These are phyloP conservation scores for Chaetomium olivaceum DNA, from an alignment of 2,329 filamentous ascomycete species.

Conservation along the genomic window DNA sequence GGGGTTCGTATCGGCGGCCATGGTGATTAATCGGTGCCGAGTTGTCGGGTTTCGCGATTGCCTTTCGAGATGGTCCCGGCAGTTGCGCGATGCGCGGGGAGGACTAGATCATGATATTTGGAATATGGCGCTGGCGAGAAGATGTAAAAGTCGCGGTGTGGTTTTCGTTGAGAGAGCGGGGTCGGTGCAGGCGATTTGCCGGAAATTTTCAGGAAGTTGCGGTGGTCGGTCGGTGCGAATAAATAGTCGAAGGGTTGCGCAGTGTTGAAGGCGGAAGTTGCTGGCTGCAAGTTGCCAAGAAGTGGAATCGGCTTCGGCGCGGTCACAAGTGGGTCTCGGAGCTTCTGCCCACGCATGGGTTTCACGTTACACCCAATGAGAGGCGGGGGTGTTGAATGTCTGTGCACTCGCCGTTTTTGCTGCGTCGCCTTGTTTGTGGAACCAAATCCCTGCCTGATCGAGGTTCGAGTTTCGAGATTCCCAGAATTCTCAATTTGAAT, in stretches of 20 bases:
- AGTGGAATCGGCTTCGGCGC: constrained; percentile 2
- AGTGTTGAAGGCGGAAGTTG: background rate
- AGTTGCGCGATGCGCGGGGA: constrained; percentile 23
- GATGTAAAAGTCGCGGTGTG: background rate
- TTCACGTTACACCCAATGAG: background rate
- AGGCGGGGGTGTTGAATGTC: background rate
- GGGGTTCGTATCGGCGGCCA: constrained; percentile 26
- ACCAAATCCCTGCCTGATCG: background rate
- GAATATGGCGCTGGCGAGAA: background rate
- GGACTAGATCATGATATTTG: constrained; percentile 29
- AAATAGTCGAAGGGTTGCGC: background rate
- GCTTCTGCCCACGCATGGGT: background rate
- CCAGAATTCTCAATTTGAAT: background rate
- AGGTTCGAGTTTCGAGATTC: background rate
- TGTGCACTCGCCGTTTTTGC: background rate
- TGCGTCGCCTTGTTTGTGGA: background rate
- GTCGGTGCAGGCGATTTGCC: background rate
- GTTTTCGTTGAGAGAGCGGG: background rate
- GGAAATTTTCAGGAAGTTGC: too few species aligned
- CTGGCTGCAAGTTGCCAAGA: constrained; percentile 13
- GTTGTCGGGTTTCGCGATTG: constrained; percentile 14
- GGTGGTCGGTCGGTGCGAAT: background rate
- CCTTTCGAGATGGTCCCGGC: constrained; percentile 25
- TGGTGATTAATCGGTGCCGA: constrained; percentile 19
- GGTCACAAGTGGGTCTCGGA: constrained; percentile 7